Evolutionary conservation across 2,329 filamentous ascomycete species (phyloP), one percentile per base, ranked within the genome.

Genomic region (Calcarisporium arbuscula): DNA sequence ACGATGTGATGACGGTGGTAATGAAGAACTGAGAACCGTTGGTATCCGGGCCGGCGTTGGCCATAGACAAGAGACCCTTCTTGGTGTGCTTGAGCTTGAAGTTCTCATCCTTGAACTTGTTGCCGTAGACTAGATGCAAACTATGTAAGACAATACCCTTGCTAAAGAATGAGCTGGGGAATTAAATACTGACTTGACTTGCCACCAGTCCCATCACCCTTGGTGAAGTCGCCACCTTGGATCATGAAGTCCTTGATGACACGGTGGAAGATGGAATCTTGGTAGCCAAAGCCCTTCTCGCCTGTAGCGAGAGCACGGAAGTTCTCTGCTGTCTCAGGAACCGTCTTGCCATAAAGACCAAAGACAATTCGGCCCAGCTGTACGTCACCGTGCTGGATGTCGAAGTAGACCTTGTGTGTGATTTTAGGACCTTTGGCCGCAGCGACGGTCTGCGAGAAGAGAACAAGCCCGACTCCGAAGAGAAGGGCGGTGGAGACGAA

Each of bases 51-150:
- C 85, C 85, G 41, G 83, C 77, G 66, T 89, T 89, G 63, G 83
- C 85, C 85, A 87, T 92, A 64, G 82, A 87, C 47, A 92, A 69
- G 33, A 86, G 68, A 53, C 85, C 85, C 64, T 80, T 82, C 76
- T 87, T 88, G 70, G 73, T 77, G 79, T 94, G 86, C 75, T 88
- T 89, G 58, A 90, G 74, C 80, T 92, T 90, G 76, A 94, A 92
- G 82, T 90, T 92, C 80, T 94, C 85, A 54, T 94, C 85, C 46
- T 77, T 65, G 68, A 92, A 92, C 67, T 85, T 85, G 51, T 76
- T 71, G 53, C 85, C 85, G 60, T 90, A 92, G 70, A 92, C 77
- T 81, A 38, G 15, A 19, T 27, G 9, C 14, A 9, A 23, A 28
- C n/a, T 18, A 19, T 17, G 32, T 52, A 35, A 52, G 48, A 37